Evolutionary conservation across 2,329 filamentous ascomycete species (phyloP), one percentile per base, ranked within the genome.

Genomic region (Claviceps sp.): DNA sequence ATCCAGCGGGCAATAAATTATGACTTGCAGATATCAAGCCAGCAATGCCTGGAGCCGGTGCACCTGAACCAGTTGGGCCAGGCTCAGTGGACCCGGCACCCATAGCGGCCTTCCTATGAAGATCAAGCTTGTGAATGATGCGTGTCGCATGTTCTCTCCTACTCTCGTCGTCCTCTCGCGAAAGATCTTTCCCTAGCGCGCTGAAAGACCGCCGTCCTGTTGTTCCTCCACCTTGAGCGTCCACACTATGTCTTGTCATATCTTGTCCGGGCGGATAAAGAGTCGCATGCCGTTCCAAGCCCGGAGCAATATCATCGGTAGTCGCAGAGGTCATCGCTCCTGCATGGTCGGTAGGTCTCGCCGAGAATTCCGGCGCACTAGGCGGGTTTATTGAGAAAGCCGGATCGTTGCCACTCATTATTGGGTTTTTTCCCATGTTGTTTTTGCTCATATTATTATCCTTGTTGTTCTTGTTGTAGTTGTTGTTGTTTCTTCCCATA

Each of bases 361-460:
- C 88, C 4, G 91, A 89, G 63, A 97, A 96, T 63, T 97, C 91
- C 0, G 89, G 87, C 5, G 90, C 84, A 34, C 86, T 82, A 14
- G 93, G 88, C 8, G 89, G 86, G 3, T 87, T 93, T 58, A 98
- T 94, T 6, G 90, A 86, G 69, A 97, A 98, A 13, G 93, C 93
- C 50, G 90, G 82, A 60, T 85, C 84, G 47, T 76, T 62, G 24
- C 73, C 72, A 24, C 76, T 74, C 5, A 72, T 68, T 4, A 76
- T 63, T 2, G 70, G 65, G 22, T 66, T 69, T 52, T 65, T 72
- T 48, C 16, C 24, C 20, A 66, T 69, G 30, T 42, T 42, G 18
- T 18, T 40, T 6, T 40, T 40, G 37, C 8, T 40, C 14, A n/a
- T n/a, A n/a, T 40, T n/a, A n/a, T n/a, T n/a, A n/a, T n/a, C n/a